Evolutionary conservation across 306 rosid species (phyloP).

Genomic region (Prunus kanzakura): DNA sequence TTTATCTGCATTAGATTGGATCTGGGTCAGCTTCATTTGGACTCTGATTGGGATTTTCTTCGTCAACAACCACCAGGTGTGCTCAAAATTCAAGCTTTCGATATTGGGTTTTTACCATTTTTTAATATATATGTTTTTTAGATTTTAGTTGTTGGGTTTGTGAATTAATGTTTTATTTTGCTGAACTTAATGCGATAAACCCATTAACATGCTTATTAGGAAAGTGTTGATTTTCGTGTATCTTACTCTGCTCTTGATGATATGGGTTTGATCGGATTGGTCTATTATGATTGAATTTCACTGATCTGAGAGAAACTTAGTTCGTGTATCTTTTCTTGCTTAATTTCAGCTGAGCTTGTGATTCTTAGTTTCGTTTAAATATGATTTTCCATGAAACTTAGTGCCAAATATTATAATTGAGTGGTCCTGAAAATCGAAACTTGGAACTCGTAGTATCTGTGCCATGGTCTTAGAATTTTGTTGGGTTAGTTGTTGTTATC

Average conservation of each 20-base stretch:
- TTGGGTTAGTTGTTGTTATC: constrained; percentile 16
- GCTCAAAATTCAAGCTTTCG: constrained; percentile 16
- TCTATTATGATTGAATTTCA: constrained; percentile 19
- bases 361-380: constrained; percentile 18
- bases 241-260: constrained; percentile 6
- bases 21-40: constrained; percentile 39
- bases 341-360: constrained; percentile 19
- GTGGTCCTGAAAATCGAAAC: constrained; percentile 34
- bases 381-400: constrained; percentile 30
- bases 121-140: background rate
- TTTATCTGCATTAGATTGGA: constrained; percentile 42
- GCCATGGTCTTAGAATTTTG: constrained; percentile 22
- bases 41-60: constrained; percentile 15
- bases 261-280: constrained; percentile 45
- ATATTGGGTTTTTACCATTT: constrained; percentile 3
- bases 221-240: background rate
- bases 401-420: constrained; percentile 14
- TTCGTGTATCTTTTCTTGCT: background rate
- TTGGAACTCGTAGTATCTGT: constrained; percentile 30
- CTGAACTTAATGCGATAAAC: background rate
- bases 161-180: constrained; percentile 5
- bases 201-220: background rate
- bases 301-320: constrained; percentile 11
- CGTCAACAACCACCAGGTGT: constrained; percentile 24
- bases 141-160: constrained; percentile 2